Percentiles rank a stretch among this genome's conserved stretches.
Conservation (phyloP, 2,329 filamentous ascomycete genomes). For the Fusarium clavum region DNA sequence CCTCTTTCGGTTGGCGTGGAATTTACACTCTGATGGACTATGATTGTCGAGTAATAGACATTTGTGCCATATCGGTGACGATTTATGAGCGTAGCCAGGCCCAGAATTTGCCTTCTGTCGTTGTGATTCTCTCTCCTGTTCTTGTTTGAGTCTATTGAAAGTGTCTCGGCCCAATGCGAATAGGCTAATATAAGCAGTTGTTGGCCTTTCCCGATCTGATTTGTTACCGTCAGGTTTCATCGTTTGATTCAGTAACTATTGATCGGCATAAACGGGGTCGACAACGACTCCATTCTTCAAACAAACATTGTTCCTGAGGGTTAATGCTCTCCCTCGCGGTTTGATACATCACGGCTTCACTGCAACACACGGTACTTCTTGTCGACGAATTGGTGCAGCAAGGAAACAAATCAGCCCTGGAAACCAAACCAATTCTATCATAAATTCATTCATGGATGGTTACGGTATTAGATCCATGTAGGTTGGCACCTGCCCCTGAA, state of each 20-base stretch:
- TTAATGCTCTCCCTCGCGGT: neutral
- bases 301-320: neutral
- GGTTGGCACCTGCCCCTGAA: constrained; percentile 41
- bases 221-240: constrained; percentile 14
- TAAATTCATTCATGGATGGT: constrained; percentile 10
- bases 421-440: constrained; percentile 1
- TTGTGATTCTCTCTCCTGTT: constrained; percentile 6
- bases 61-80: constrained; percentile 6
- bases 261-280: constrained; percentile 13
- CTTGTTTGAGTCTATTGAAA: constrained; percentile 7
- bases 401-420: neutral
- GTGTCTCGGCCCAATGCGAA: constrained; percentile 22
- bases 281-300: constrained; percentile 8
- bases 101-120: neutral
- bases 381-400: neutral
- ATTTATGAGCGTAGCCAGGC: constrained; percentile 1
- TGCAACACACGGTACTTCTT: neutral
- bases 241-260: constrained; percentile 11
- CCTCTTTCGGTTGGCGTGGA: constrained; percentile 27
- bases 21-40: constrained; percentile 20
- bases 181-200: constrained; percentile 16
- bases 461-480: constrained; percentile 27
- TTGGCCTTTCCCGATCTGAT: constrained; percentile 13
- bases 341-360: neutral
- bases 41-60: constrained; percentile 20